Conservation (phyloP, 2,329 filamentous ascomycete species). For the Arthrinium phaeospermum region DNA sequence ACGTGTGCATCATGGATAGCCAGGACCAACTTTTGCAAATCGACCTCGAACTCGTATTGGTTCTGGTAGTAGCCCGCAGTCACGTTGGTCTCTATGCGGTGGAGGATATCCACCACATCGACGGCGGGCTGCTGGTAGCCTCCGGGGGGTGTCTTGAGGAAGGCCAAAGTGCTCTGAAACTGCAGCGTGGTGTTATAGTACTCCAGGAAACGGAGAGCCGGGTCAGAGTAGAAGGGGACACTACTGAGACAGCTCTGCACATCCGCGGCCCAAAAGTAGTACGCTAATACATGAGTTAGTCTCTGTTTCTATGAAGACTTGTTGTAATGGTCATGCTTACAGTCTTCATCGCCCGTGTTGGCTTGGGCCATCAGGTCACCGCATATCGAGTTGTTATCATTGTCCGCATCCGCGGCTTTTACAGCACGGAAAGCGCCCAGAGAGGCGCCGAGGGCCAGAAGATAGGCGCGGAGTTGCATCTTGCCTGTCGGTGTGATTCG, state of each 20-base stretch:
- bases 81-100: conserved; percentile 39
- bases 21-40: conserved; percentile 37
- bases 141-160: conserved; percentile 45
- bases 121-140: conserved; percentile 47
- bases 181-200: conserved; percentile 52
- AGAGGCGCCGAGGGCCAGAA: background rate
- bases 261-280: conserved; percentile 28
- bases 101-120: conserved; percentile 39
- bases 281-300: background rate
- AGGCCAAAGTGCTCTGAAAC: conserved; percentile 50
- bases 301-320: background rate
- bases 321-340: background rate
- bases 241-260: conserved; percentile 48
- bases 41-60: conserved; percentile 45
- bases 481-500: background rate
- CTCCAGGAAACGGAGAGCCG: conserved; percentile 48
- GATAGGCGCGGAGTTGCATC: background rate
- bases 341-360: background rate
- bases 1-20: conserved; percentile 44
- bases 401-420: background rate
- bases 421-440: background rate
- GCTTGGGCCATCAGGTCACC: background rate
- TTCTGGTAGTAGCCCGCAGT: conserved; percentile 39
- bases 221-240: conserved; percentile 51
- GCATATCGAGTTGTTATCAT: background rate